Conservation (phyloP, 2,329 filamentous ascomycete genomes). For the Penicillium freii region DNA sequence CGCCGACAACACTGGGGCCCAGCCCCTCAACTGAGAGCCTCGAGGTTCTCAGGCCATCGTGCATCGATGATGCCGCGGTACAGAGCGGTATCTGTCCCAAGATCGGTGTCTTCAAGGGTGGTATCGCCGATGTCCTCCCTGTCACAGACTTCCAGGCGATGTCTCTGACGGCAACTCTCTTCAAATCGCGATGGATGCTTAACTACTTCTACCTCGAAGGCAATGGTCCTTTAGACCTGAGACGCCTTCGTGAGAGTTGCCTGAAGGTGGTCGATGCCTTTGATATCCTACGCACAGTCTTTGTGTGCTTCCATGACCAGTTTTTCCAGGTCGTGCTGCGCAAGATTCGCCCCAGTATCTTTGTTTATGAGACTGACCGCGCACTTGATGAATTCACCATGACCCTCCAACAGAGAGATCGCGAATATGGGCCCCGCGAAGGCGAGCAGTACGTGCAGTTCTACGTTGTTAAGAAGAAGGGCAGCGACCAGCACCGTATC, state of each 20-base stretch:
- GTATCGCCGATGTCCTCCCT: conserved; percentile 57
- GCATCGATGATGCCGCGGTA: conserved; percentile 42
- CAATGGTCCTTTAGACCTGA: conserved; percentile 44
- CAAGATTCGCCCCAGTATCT: conserved; percentile 52
- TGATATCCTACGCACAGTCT: conserved; percentile 66
- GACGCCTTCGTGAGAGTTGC: conserved; percentile 46
- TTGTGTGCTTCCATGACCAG: conserved; percentile 52
- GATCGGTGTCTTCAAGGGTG: conserved; percentile 53
- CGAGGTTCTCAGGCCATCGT: conserved; percentile 25
- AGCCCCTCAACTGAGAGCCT: conserved; percentile 27
- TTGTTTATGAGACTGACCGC: conserved; percentile 53
- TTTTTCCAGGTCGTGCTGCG: conserved; percentile 60
- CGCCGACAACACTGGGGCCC: conserved; percentile 11
- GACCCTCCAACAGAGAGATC: conserved; percentile 56
- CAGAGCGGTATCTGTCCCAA: conserved; percentile 51
- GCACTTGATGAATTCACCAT: conserved; percentile 53
- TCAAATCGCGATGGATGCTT: conserved; percentile 42
- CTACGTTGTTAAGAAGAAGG: conserved; percentile 50
- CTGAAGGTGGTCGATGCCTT: conserved; percentile 57
- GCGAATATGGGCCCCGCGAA: conserved; percentile 55
- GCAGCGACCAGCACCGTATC: conserved; percentile 49
- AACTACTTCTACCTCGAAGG: conserved; percentile 60
- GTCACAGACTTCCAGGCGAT: conserved; percentile 50
- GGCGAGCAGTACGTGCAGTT: conserved; percentile 63
- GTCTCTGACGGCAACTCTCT: conserved; percentile 37